These are phyloP conservation scores for Suillus ampliporus DNA, from an alignment of 768 basidiomycete genomes.

Conservation along the genomic window DNA sequence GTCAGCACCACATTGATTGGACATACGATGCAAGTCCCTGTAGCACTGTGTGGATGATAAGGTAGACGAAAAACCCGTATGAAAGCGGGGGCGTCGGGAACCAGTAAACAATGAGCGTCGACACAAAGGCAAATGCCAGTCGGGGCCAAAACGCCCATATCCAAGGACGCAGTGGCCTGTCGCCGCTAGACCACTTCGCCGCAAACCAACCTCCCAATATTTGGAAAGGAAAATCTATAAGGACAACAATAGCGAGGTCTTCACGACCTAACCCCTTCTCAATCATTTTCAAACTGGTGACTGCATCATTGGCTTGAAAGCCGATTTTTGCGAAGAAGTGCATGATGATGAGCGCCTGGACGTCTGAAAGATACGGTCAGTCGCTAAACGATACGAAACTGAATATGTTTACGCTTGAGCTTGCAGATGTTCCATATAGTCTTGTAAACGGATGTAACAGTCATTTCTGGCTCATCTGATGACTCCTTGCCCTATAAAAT, in stretches of 20 bases:
- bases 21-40: constrained; percentile 86
- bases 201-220: constrained; percentile 94
- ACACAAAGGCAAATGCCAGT: constrained; percentile 70
- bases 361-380: constrained; percentile 56
- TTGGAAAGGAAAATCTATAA: constrained; percentile 98
- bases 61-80: constrained; percentile 75
- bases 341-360: constrained; percentile 84
- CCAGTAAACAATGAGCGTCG: constrained; percentile 78
- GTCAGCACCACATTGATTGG: not conserved
- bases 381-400: constrained; percentile 3
- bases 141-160: constrained; percentile 91
- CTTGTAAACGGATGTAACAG: constrained; percentile 86
- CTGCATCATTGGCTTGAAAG: constrained; percentile 92
- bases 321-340: constrained; percentile 94
- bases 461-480: constrained; percentile 82
- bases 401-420: constrained; percentile 70
- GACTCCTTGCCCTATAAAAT: constrained; percentile 71
- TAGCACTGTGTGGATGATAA: constrained; percentile 82
- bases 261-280: constrained; percentile 97
- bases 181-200: constrained; percentile 87
- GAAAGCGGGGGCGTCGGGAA: constrained; percentile 84
- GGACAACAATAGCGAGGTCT: constrained; percentile 92
- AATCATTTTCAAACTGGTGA: constrained; percentile 90
- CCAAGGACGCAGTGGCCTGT: constrained; percentile 85
- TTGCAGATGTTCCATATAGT: constrained; percentile 95